Evolutionary conservation across 2,329 filamentous ascomycete species (phyloP).

Genomic region (Fusarium metavorans): DNA sequence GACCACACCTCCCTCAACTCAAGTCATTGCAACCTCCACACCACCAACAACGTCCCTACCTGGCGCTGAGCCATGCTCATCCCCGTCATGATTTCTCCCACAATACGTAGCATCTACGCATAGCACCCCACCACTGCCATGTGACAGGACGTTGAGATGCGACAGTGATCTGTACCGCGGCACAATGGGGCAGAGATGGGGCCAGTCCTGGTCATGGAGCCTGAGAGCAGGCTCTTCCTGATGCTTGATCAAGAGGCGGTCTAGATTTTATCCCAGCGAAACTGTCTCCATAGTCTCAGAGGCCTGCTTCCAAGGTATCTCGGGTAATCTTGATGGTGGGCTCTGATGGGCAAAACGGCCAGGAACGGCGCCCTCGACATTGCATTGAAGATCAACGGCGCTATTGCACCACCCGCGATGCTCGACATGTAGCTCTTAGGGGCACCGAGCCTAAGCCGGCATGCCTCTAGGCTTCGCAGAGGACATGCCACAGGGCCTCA

Average conservation of each 20-base stretch:
- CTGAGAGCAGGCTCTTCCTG: conserved; percentile 17
- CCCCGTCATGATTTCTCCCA: conserved; percentile 14
- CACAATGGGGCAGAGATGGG: conserved; percentile 29
- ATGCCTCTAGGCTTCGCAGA: conserved; percentile 11
- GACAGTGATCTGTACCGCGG: conserved; percentile 42
- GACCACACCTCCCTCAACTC: conserved; percentile 15
- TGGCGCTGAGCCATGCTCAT: conserved; percentile 4
- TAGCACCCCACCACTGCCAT: conserved; percentile 36
- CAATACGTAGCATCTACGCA: conserved; percentile 19
- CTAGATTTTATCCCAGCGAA: conserved; percentile 8
- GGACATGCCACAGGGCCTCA: conserved; percentile 4
- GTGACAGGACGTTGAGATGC: conserved; percentile 40
- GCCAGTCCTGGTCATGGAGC: conserved; percentile 30
- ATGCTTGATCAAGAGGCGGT: conserved; percentile 40
- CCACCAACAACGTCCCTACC: conserved; percentile 1
- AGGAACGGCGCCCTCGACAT: conserved; percentile 29
- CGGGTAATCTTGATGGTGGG: conserved; percentile 9
- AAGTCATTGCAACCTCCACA: conserved; percentile 19
- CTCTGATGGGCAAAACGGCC: conserved; percentile 15
- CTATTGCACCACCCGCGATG: conserved; percentile 31
- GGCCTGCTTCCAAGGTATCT: conserved; percentile 6
- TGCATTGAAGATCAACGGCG: conserved; percentile 39
- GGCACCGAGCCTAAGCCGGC: neutral
- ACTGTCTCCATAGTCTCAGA: conserved; percentile 11
- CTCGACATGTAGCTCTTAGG: neutral